A percentile compares a stretch with the other conserved stretches of the same genome.
Conservation (phyloP, 1,139 yeast species). For the Saccharomyces hybrid region DNA sequence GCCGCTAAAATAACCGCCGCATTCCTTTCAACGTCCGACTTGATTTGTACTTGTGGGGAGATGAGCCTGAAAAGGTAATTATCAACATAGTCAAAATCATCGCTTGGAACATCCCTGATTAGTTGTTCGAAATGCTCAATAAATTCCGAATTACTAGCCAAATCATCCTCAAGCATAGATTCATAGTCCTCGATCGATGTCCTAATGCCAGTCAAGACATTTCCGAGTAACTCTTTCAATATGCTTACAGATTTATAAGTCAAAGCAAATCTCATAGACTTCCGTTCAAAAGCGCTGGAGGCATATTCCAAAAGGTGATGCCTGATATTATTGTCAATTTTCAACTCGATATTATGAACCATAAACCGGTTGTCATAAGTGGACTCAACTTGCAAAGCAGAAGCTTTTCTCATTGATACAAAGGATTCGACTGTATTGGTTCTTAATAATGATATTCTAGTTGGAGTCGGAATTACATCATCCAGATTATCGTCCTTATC, state of each 20-base stretch:
- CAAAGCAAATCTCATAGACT: conserved; percentile 53
- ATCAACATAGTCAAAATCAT: conserved; percentile 46
- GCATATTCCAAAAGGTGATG: conserved; percentile 54
- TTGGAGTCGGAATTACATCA: not conserved
- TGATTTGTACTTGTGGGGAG: conserved; percentile 78
- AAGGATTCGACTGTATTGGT: conserved; percentile 28
- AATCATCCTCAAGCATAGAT: conserved; percentile 15
- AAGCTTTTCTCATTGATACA: conserved; percentile 33
- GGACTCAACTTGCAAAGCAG: conserved; percentile 33
- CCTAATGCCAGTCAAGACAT: conserved; percentile 15
- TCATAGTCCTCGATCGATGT: conserved; percentile 18
- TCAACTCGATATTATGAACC: conserved; percentile 63
- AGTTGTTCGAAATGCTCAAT: conserved; percentile 45
- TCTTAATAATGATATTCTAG: conserved; percentile 8
- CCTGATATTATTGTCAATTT: conserved; percentile 61
- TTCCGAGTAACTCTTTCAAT: conserved; percentile 44
- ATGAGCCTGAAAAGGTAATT: conserved; percentile 61
- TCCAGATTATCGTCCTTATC: not conserved
- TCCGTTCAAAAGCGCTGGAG: conserved; percentile 51
- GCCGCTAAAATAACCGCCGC: conserved; percentile 62
- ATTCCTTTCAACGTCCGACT: conserved; percentile 54
- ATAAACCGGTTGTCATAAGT: conserved; percentile 69
- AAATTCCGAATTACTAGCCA: conserved; percentile 26
- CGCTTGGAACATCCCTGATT: conserved; percentile 38
- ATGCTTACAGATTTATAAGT: conserved; percentile 66